phyloP scores from a whole-genome alignment of 768 basidiomycete genomes.

The Amanita exitialis region DNA sequence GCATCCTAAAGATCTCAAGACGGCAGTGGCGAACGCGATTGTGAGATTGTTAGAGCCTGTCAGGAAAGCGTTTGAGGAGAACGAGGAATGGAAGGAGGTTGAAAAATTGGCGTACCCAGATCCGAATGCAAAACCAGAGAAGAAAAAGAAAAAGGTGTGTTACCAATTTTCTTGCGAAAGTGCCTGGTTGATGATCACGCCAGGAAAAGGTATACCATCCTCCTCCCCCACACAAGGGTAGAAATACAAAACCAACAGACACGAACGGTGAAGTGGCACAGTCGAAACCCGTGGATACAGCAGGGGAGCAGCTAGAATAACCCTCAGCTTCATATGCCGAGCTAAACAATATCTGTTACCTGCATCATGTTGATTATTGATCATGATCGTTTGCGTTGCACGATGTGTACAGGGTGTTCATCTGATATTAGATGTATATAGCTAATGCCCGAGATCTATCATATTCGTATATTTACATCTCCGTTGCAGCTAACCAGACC shows the following conservation, averaged over 20 bases:
- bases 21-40: slow-evolving; percentile 63
- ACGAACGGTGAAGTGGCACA: not conserved
- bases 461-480: not conserved
- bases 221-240: slow-evolving; percentile 74
- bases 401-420: not conserved
- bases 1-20: slow-evolving; percentile 89
- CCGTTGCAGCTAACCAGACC: not conserved
- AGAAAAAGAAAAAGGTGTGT: slow-evolving; percentile 58
- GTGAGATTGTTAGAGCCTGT: slow-evolving; percentile 72
- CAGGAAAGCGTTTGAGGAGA: slow-evolving; percentile 62
- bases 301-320: not conserved
- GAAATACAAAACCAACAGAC: slow-evolving; percentile 27
- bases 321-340: not conserved
- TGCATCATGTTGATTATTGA: not conserved
- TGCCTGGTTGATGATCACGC: not conserved
- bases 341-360: not conserved
- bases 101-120: slow-evolving; percentile 81
- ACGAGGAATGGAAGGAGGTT: slow-evolving; percentile 71
- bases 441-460: not conserved
- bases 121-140: slow-evolving; percentile 49
- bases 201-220: slow-evolving; percentile 80
- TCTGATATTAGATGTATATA: not conserved
- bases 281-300: not conserved
- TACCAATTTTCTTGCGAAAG: not conserved
- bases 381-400: not conserved